Evolutionary conservation across 495 filamentous ascomycete species (phyloP).

Genomic region (Daldinia decipiens): DNA sequence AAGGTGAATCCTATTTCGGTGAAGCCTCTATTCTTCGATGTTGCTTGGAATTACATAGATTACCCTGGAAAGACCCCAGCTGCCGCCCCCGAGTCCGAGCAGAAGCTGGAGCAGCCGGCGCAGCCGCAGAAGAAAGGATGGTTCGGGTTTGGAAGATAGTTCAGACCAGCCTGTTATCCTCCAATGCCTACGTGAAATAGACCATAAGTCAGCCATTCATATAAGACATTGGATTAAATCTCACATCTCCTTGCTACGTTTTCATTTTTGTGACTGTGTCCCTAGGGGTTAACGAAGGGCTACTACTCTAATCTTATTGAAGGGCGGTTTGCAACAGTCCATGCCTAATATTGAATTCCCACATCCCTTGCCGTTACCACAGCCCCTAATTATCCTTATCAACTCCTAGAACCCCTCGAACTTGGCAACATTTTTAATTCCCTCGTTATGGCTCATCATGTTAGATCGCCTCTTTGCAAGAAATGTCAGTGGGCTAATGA

Average conservation of each 20-base stretch:
- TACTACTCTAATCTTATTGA: not conserved
- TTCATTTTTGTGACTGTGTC: conserved; percentile 8
- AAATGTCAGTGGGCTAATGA: conserved; percentile 26
- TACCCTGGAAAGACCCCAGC: conserved; percentile 75
- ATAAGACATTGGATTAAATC: conserved; percentile 24
- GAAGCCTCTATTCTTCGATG: conserved; percentile 95
- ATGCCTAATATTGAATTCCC: conserved; percentile 25
- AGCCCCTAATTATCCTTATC: conserved; percentile 7
- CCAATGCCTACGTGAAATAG: conserved; percentile 17
- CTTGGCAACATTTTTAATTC: not conserved
- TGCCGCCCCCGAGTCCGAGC: conserved; percentile 45
- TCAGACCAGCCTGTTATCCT: not conserved
- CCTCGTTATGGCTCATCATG: conserved; percentile 25
- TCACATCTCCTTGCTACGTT: conserved; percentile 5
- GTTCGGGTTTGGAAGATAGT: conserved; percentile 87
- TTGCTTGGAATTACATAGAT: conserved; percentile 97
- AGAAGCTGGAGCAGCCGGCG: conserved; percentile 46
- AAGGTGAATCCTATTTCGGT: conserved; percentile 84
- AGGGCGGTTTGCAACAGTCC: conserved; percentile 34
- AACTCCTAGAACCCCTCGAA: conserved; percentile 1
- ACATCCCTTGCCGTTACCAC: conserved; percentile 28
- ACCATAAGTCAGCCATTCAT: conserved; percentile 8
- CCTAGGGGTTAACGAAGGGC: conserved; percentile 5
- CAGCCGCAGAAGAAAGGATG: conserved; percentile 79
- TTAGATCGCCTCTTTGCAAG: conserved; percentile 23